Evolutionary conservation across 225 moss, liverwort and hornwort species (phyloP).

Genomic region (Bryum argenteum): DNA sequence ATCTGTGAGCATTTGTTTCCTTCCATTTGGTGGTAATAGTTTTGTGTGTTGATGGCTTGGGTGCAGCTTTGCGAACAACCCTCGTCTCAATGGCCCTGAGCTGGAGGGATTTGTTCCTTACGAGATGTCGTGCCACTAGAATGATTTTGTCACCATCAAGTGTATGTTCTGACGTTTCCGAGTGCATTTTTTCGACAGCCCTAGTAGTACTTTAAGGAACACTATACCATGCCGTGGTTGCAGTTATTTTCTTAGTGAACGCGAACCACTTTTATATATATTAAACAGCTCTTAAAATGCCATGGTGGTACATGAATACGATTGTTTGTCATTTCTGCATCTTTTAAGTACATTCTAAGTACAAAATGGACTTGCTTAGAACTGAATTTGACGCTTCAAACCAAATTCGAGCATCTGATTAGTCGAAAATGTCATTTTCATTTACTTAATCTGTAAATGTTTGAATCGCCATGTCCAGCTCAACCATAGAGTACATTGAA

Average conservation of each 20-base stretch:
- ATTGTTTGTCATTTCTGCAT: not conserved
- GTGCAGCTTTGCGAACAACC: slow-evolving; percentile 65
- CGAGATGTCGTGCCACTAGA: slow-evolving; percentile 59
- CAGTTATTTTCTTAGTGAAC: not conserved
- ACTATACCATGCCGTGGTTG: slow-evolving; percentile 4
- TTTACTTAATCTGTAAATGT: too few relatives aligned
- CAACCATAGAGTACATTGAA: too few relatives aligned
- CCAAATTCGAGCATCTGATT: too few relatives aligned
- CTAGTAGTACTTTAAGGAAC: slow-evolving; percentile 1
- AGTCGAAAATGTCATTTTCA: too few relatives aligned
- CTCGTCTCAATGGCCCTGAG: slow-evolving; percentile 64
- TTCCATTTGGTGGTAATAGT: too few relatives aligned
- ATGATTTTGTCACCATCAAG: too few relatives aligned
- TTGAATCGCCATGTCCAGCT: too few relatives aligned
- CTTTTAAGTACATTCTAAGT: too few relatives aligned
- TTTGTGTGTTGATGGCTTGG: slow-evolving; percentile 2
- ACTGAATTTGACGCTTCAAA: too few relatives aligned
- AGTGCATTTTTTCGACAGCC: not conserved
- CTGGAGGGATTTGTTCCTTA: slow-evolving; percentile 65
- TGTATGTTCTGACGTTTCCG: too few relatives aligned
- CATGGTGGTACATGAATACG: not conserved
- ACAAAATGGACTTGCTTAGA: too few relatives aligned
- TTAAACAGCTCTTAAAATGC: not conserved
- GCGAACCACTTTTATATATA: slow-evolving; percentile 12
- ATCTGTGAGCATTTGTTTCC: too few relatives aligned